Evolutionary conservation across 2,329 filamentous ascomycete species (phyloP).

Genomic region (Microsporum ferrugineum): DNA sequence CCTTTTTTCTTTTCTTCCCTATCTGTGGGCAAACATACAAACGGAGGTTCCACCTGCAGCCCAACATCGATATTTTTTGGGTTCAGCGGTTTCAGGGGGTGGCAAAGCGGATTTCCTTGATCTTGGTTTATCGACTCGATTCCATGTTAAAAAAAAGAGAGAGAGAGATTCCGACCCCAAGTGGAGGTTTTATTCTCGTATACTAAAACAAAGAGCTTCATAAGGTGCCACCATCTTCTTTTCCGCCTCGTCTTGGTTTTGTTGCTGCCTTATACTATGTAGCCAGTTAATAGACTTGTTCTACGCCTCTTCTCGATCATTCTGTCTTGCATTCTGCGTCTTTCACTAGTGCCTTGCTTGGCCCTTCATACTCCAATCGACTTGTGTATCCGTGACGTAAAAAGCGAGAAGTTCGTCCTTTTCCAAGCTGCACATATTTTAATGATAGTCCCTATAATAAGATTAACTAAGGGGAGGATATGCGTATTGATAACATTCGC

Average conservation of each 20-base stretch:
- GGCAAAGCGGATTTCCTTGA: neutral
- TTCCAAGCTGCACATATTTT: no score
- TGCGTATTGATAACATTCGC: neutral
- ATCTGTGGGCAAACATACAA: neutral
- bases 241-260: neutral
- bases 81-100: constrained; percentile 3
- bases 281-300: neutral
- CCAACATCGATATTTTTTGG: neutral
- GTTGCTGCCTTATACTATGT: neutral
- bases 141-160: neutral
- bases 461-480: neutral
- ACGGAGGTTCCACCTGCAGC: neutral
- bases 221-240: neutral
- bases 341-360: neutral
- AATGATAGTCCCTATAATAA: neutral
- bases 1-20: neutral
- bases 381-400: no score
- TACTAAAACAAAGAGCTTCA: neutral
- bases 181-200: constrained; percentile 2
- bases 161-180: neutral
- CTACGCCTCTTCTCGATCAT: neutral
- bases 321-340: neutral
- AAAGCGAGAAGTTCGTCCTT: no score
- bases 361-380: neutral
- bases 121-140: neutral